Percentiles rank a stretch among this genome's conserved stretches.
Evolutionary conservation across 345 rosid species (phyloP).

Genomic region (Turnera subulata): DNA sequence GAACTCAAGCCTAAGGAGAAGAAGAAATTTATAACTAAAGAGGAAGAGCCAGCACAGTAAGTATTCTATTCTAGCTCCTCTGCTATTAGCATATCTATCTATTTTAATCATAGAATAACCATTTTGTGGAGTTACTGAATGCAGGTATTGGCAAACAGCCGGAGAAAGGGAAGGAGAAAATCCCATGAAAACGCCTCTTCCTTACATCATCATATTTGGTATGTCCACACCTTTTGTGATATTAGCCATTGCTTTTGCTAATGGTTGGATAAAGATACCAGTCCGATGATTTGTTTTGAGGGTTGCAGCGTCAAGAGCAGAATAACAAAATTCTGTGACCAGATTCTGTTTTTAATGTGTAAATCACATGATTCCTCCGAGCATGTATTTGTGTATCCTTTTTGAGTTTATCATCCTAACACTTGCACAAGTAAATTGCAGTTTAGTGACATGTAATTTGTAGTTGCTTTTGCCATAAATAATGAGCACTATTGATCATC

Average conservation of each 20-base stretch:
- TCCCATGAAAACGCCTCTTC: slow-evolving; percentile 90
- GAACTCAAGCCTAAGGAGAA: slow-evolving; percentile 67
- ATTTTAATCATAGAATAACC: neutral
- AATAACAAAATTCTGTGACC: too few relatives aligned
- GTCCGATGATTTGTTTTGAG: slow-evolving; percentile 39
- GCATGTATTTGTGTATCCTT: too few relatives aligned
- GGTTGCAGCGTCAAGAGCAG: neutral
- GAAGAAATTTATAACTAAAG: slow-evolving; percentile 83
- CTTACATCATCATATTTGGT: slow-evolving; percentile 82
- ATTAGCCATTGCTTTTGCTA: slow-evolving; percentile 85
- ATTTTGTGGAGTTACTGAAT: slow-evolving; percentile 8
- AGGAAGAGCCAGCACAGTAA: slow-evolving; percentile 86
- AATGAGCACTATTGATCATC: too few relatives aligned
- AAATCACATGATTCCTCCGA: too few relatives aligned
- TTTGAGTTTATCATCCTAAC: too few relatives aligned
- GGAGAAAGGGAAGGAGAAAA: slow-evolving; percentile 95
- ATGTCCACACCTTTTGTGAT: slow-evolving; percentile 93
- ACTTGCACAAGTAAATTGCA: too few relatives aligned
- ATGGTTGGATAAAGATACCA: slow-evolving; percentile 94
- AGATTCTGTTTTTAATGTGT: too few relatives aligned
- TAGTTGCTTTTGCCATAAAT: too few relatives aligned
- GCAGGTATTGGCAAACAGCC: slow-evolving; percentile 87
- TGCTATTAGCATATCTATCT: neutral
- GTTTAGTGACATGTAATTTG: too few relatives aligned
- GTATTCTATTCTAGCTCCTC: neutral